A percentile compares a stretch with the other conserved stretches of the same genome.
Conservation (phyloP, 768 basidiomycete genomes). For the Tulasnella sp. region DNA sequence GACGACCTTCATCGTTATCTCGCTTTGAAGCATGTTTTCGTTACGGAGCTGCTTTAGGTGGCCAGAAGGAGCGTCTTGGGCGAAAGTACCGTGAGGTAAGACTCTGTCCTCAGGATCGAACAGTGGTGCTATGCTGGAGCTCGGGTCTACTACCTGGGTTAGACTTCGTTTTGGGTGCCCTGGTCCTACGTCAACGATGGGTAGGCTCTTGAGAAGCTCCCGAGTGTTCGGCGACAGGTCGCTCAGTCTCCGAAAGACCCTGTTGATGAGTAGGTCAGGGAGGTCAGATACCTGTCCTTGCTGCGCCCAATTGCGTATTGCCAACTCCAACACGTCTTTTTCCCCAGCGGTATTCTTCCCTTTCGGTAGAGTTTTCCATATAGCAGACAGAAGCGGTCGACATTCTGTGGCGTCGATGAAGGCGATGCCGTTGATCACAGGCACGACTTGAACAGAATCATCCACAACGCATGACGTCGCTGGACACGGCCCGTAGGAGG, state of each 20-base stretch:
- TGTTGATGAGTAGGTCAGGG: not conserved
- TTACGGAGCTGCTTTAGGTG: not conserved
- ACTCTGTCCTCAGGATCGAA: slow-evolving; percentile 1
- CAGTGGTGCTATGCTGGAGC: not conserved
- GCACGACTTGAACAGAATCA: not conserved
- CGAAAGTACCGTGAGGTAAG: not conserved
- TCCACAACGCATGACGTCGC: not conserved
- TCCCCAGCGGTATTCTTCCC: not conserved
- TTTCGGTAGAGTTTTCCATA: not conserved
- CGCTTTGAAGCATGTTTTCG: not conserved
- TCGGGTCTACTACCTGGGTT: not conserved
- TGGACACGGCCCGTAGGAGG: not conserved
- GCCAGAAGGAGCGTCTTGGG: not conserved
- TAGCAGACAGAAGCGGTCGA: not conserved
- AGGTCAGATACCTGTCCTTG: not conserved
- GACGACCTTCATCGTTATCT: not conserved
- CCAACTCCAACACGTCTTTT: not conserved
- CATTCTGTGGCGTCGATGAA: not conserved
- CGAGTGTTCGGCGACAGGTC: not conserved
- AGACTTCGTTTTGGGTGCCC: not conserved
- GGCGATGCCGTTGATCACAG: not conserved
- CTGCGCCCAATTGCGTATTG: not conserved
- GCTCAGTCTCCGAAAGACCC: not conserved
- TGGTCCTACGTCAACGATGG: not conserved
- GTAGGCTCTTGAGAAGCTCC: not conserved